phyloP scores from a whole-genome alignment of 2,329 filamentous ascomycete species.

The Penicillium oxalicum region DNA sequence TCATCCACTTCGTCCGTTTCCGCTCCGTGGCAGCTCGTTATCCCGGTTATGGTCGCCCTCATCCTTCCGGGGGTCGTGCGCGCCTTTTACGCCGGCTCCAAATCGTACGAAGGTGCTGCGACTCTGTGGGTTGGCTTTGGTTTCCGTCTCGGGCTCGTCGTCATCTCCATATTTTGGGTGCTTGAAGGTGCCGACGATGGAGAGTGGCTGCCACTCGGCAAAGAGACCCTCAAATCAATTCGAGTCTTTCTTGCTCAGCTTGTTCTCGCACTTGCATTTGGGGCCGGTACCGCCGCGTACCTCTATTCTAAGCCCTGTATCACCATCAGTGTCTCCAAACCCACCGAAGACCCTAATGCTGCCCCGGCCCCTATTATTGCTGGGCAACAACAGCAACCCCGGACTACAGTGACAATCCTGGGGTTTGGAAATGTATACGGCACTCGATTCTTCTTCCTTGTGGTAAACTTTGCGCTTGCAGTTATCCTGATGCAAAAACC shows the following conservation, averaged over 20 bases:
- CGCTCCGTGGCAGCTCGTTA: slow-evolving; percentile 76
- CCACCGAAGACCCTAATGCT: slow-evolving; percentile 42
- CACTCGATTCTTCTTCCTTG: slow-evolving; percentile 77
- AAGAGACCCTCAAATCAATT: slow-evolving; percentile 61
- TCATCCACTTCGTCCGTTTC: slow-evolving; percentile 89
- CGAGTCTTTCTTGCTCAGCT: slow-evolving; percentile 75
- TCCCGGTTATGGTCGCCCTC: slow-evolving; percentile 69
- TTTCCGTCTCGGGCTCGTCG: slow-evolving; percentile 67
- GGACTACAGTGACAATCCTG: slow-evolving; percentile 64
- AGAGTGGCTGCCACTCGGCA: slow-evolving; percentile 65
- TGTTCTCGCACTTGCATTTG: slow-evolving; percentile 71
- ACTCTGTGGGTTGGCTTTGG: slow-evolving; percentile 76
- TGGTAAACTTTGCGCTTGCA: slow-evolving; percentile 69
- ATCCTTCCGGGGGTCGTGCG: slow-evolving; percentile 73
- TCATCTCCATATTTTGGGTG: slow-evolving; percentile 78
- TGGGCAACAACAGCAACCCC: slow-evolving; percentile 19
- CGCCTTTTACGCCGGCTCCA: slow-evolving; percentile 72
- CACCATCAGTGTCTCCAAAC: slow-evolving; percentile 56
- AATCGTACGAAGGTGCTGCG: slow-evolving; percentile 81
- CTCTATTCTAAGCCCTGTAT: slow-evolving; percentile 81
- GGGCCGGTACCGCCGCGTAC: slow-evolving; percentile 79
- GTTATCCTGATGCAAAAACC: slow-evolving; percentile 83
- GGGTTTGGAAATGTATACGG: slow-evolving; percentile 94
- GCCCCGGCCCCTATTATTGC: slow-evolving; percentile 24
- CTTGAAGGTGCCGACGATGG: slow-evolving; percentile 80